These are phyloP conservation scores for Arthrobotrys megalospora DNA, from an alignment of 2,329 filamentous ascomycete genomes.

Conservation along the genomic window DNA sequence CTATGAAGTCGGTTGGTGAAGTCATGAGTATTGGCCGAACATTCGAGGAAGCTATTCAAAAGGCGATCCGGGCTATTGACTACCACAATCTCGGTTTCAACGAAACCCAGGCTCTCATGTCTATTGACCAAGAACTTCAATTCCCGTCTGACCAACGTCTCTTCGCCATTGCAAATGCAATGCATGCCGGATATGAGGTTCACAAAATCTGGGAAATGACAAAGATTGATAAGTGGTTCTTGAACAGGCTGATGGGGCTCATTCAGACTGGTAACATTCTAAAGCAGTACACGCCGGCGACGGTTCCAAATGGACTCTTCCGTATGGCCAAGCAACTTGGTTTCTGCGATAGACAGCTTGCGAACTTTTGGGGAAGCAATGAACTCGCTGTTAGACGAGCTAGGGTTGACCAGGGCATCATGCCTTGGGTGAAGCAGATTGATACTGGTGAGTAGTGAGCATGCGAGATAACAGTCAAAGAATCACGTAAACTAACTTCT, in stretches of 20 bases:
- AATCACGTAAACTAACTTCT: constrained; percentile 21
- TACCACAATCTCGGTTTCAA: constrained; percentile 96
- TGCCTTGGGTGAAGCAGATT: constrained; percentile 95
- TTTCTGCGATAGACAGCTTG: constrained; percentile 93
- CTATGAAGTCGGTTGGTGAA: constrained; percentile 99
- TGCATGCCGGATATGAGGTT: constrained; percentile 92
- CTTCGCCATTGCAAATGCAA: constrained; percentile 97
- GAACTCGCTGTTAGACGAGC: constrained; percentile 89
- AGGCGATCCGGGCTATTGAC: constrained; percentile 95
- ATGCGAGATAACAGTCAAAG: not conserved
- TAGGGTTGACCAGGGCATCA: constrained; percentile 84
- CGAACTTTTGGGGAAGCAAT: constrained; percentile 94
- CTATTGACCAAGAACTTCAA: constrained; percentile 94
- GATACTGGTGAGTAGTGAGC: constrained; percentile 74
- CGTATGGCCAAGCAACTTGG: constrained; percentile 91
- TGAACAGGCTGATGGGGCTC: constrained; percentile 89
- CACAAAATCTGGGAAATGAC: constrained; percentile 99
- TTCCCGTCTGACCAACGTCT: constrained; percentile 97
- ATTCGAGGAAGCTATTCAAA: constrained; percentile 98
- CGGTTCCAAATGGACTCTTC: constrained; percentile 76
- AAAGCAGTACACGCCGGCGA: constrained; percentile 78
- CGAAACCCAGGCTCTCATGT: constrained; percentile 91
- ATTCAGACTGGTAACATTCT: constrained; percentile 89
- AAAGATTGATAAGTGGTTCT: constrained; percentile 99
- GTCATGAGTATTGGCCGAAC: constrained; percentile 98